These are phyloP conservation scores for Penicillium sp. DNA, from an alignment of 2,329 filamentous ascomycete species.

Conservation along the genomic window DNA sequence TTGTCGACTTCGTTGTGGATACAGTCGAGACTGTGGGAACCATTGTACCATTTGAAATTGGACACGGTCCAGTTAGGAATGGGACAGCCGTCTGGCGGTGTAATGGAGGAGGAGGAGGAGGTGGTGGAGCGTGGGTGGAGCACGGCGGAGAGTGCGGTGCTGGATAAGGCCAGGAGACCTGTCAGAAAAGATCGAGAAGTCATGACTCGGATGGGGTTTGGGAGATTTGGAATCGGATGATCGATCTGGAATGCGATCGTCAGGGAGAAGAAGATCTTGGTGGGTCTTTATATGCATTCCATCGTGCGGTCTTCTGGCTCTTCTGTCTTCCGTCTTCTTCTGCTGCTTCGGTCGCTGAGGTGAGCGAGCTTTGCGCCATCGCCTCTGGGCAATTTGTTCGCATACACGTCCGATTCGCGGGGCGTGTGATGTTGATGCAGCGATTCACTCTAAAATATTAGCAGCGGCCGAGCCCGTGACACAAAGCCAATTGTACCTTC, in stretches of 20 bases:
- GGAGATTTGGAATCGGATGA: not conserved
- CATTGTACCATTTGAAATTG: slow-evolving; percentile 25
- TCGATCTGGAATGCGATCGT: slow-evolving; percentile 2
- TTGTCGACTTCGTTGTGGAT: slow-evolving; percentile 25
- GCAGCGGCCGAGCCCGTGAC: not conserved
- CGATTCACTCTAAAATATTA: not conserved
- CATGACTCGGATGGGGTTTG: slow-evolving; percentile 3
- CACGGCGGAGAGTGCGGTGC: not conserved
- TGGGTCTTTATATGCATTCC: slow-evolving; percentile 1
- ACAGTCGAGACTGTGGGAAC: slow-evolving; percentile 21
- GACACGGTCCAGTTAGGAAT: slow-evolving; percentile 33
- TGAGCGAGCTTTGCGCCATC: not conserved
- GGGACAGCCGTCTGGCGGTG: slow-evolving; percentile 30
- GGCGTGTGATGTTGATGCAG: not conserved
- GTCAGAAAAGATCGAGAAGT: slow-evolving; percentile 7
- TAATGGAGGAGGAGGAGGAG: slow-evolving; percentile 15
- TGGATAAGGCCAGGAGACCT: slow-evolving; percentile 16
- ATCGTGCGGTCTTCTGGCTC: not conserved
- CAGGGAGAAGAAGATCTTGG: not conserved
- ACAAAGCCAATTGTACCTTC: not conserved
- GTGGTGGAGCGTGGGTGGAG: slow-evolving; percentile 12
- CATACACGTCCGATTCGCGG: not conserved
- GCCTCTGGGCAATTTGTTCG: not conserved
- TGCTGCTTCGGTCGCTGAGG: not conserved
- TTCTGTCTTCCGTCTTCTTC: no score